Base-by-base conservation (phyloP, 129 eudicot species). In the Erigeron canadensis region DNA sequence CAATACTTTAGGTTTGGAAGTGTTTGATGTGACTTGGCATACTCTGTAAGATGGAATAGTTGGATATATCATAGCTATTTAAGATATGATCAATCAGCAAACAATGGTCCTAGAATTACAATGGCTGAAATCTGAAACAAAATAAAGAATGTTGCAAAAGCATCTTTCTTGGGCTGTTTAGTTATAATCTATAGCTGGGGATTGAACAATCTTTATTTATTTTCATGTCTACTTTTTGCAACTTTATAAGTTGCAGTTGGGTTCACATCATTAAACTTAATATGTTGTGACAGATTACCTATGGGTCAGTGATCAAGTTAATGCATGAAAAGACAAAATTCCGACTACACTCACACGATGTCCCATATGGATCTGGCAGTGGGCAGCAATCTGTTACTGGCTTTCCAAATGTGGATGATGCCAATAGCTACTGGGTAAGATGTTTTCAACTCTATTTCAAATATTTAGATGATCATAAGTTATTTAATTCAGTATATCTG, bases 381-480 rank as follows among this genome's bases (percentile, higher is more conserved):
- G 99, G 99, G 73, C 99, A 95, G 82, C 99, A 95, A 71, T 95
- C 99, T 1, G 99, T 95, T 39, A 95, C 99, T 44, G 91, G 97
- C 47, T 95, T 95, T 59, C 99, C 97, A 45, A 67, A 83, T 10
- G 99, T 88, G 44, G 97, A 95, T 64, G 99, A 95, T 81, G 65
- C 97, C 38, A 95, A 95, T 79, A 95, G 99, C 89, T 95, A 95
- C 85, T 95, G 99, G 99, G 99, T 95, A 84, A 47, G 82, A 17
- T 71, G 28, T 10, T 78, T 44, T 15, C 41, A 60, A 74, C 4
- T 60, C 21, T 28, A 16, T 62, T 69, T 18, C 13, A 22, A 16
- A 7, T 58, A 28, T 69, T 45, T 61, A 8, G 28, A 73, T 4
- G 5, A n/a, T 12, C 12, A 42, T 68, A 48, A 53, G 50, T 58